Percentiles rank a stretch among this genome's conserved stretches.
These are phyloP conservation scores for Dalbergia oliveri DNA, from an alignment of 306 rosid species.

Conservation along the genomic window DNA sequence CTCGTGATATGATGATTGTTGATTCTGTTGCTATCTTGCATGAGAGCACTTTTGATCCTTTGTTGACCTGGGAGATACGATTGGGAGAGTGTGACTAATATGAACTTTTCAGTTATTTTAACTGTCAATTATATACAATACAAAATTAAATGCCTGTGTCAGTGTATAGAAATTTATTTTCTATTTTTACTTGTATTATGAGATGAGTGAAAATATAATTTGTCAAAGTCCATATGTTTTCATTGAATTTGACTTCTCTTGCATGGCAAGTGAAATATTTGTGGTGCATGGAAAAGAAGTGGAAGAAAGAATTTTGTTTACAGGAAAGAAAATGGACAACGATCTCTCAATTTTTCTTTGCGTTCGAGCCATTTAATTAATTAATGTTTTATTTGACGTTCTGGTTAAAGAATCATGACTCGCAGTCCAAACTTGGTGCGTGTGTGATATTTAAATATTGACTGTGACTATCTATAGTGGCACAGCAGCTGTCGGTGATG, in stretches of 20 bases:
- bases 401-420: background rate
- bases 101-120: too few relatives aligned
- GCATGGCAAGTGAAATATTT: background rate
- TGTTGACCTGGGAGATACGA: background rate
- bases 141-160: too few relatives aligned
- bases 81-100: too few relatives aligned
- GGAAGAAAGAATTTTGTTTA: background rate
- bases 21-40: conserved; percentile 7
- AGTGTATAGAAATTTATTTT: too few relatives aligned
- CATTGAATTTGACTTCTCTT: conserved; percentile 5
- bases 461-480: background rate
- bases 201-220: background rate
- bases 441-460: background rate
- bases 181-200: too few relatives aligned
- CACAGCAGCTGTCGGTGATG: background rate
- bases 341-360: background rate
- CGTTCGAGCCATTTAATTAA: background rate
- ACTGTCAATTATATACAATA: too few relatives aligned
- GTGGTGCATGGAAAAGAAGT: background rate
- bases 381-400: background rate
- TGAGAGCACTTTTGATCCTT: background rate
- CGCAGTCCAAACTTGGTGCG: background rate
- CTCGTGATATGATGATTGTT: background rate
- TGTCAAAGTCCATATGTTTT: background rate
- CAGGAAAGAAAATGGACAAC: background rate